Evolutionary conservation across 306 rosid species (phyloP), one percentile per base, ranked within the genome.

Genomic region (Luffa aegyptiaca): DNA sequence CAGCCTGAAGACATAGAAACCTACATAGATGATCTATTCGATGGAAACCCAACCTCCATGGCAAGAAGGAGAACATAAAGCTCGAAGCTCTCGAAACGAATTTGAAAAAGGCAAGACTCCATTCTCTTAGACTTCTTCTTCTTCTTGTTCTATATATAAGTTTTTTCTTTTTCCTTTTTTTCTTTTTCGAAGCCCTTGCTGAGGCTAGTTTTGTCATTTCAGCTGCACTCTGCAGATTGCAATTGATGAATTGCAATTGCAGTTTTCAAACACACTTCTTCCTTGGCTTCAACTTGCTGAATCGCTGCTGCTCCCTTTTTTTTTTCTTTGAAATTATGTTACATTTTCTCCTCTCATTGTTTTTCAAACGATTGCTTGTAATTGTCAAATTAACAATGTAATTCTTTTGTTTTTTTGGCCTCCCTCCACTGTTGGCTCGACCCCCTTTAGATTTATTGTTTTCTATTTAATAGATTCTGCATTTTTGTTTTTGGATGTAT

Each of bases 1-100:
- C 94, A 90, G 58, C 96, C 97, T 0, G 98, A 93, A 5, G 98
- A 93, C 63, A 87, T 93, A 66, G 98, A 93, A 81, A 77, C 81
- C 39, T 62, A 90, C 76, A 86, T 93, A 71, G 96, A 93, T 4
- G 87, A 93, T 10, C 81, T 93, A 6, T 93, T 90, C 74, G 90
- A 68, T 57, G 98, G 98, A 36, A 86, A 87, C 63, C 42, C 88
- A 31, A 3, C 77, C 1, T 80, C 97, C 42, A 81, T 84, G 84
- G 6, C 83, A 21, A 83, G 89, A 76, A 90, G 85, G 83, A 91
- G 80, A 87, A 51, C 82, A 76, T 85, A 53, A 12, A 51, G 21
- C 62, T 69, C 5, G 39, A 21, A 21, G 56, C 16, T 12, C 37
- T 20, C 6, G 18, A 12, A 70, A 20, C 37, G 10, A 73, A 14